A percentile compares a stretch with the other conserved stretches of the same genome.
phyloP scores from a whole-genome alignment of 1,284 basidiomycete species.

The Sparassis latifolia region DNA sequence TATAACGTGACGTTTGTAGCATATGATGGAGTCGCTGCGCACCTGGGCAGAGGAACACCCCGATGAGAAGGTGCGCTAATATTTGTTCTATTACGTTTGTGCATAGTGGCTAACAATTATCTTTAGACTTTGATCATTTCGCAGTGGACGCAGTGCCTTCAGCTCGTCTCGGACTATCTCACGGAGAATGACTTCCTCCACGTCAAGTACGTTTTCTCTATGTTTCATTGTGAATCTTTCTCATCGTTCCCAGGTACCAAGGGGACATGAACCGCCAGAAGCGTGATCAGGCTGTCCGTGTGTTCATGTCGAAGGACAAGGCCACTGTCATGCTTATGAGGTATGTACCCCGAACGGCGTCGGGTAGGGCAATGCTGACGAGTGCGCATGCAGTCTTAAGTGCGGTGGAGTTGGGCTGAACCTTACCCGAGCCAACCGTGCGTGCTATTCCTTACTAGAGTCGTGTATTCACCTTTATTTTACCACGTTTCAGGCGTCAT shows the following conservation, averaged over 20 bases:
- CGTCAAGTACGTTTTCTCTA: slow-evolving; percentile 36
- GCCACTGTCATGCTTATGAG: slow-evolving; percentile 59
- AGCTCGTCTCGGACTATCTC: slow-evolving; percentile 50
- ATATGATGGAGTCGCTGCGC: slow-evolving; percentile 47
- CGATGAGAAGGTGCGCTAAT: slow-evolving; percentile 45
- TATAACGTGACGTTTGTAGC: slow-evolving; percentile 23
- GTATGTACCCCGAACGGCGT: slow-evolving; percentile 21
- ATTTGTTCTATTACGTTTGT: not conserved
- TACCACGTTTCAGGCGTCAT: slow-evolving; percentile 42
- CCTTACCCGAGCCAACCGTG: slow-evolving; percentile 54
- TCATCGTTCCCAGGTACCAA: slow-evolving; percentile 37
- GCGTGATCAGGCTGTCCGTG: slow-evolving; percentile 39
- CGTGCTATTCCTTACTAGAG: slow-evolving; percentile 35
- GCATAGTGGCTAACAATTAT: not conserved
- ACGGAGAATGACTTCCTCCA: slow-evolving; percentile 40
- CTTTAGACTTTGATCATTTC: slow-evolving; percentile 51
- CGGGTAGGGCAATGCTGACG: not conserved
- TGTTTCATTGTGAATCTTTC: not conserved
- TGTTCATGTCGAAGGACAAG: slow-evolving; percentile 44
- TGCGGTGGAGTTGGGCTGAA: slow-evolving; percentile 63
- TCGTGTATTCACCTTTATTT: not conserved
- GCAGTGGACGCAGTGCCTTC: slow-evolving; percentile 54
- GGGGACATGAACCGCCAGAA: slow-evolving; percentile 50
- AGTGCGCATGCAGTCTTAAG: slow-evolving; percentile 37
- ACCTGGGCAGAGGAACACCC: slow-evolving; percentile 36